Base-by-base conservation (phyloP, 345 rosid species). In the Gossypium mustelinum region DNA sequence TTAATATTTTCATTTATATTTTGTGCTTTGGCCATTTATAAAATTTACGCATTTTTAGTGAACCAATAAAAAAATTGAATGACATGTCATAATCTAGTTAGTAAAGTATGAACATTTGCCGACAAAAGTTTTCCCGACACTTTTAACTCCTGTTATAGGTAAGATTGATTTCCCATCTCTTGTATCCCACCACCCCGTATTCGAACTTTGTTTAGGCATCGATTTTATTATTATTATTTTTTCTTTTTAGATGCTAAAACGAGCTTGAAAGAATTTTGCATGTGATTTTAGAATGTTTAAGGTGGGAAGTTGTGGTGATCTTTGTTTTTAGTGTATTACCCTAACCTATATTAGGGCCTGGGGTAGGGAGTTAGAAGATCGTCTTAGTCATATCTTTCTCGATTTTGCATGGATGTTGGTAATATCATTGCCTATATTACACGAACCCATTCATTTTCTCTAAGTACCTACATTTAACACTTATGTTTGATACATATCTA, bases 201-300 rank as follows among this genome's bases (percentile, higher is more conserved):
- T 29, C 20, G 3, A 11, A 7, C 41, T 25, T 14, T 14, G 13
- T 14, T 22, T 24, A 48, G 22, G 58, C 43, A 48, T 68, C 72
- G 14, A 29, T 29, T 68, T 48, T 24, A 5, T 27, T 27, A 2
- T 27, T 27, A 27, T 27, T 27, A 27, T 27, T 68, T 45, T 24
- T 45, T 43, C 47, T 24, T 45, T 50, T 18, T 17, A 70, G 76
- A 64, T 64, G 73, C 80, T 75, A 58, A 25, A 56, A 62, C 45
- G 3, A 56, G 25, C 12, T 73, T 39, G 29, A 47, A 2, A 18
- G 59, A 55, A 4, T 50, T 51, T 44, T 45, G 56, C 17, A 52
- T 45, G 20, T 60, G 11, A 9, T 52, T 67, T 56, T 18, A 13
- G 68, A 67, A 71, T 67, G 7, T 52, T 44, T n/a, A 41, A 9